A percentile compares a stretch with the other conserved stretches of the same genome.
Conservation (phyloP, 306 rosid genomes). For the Echinosophora koreensis region DNA sequence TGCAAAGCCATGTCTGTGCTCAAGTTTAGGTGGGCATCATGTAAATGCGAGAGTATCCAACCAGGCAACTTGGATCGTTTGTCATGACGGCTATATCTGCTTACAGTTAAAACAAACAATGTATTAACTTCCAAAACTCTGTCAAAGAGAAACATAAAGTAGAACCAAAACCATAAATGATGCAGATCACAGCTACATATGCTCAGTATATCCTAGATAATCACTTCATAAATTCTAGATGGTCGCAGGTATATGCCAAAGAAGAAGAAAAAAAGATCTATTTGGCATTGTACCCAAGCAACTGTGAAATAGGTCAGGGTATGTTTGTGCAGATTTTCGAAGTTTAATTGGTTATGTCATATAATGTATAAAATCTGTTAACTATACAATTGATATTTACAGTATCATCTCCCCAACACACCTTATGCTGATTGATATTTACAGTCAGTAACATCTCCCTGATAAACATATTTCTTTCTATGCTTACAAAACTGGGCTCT, state of each 20-base stretch:
- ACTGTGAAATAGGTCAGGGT: background rate
- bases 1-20: conserved; percentile 99
- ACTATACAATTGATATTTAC: conserved; percentile 9
- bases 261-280: background rate
- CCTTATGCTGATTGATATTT: background rate
- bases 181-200: background rate
- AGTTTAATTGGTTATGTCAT: background rate
- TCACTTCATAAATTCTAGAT: background rate
- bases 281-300: conserved; percentile 1
- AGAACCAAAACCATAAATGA: conserved; percentile 24
- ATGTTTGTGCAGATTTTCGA: background rate
- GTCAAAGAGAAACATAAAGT: background rate
- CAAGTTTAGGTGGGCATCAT: conserved; percentile 93
- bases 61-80: conserved; percentile 94
- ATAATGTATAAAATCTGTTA: conserved; percentile 7
- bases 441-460: no score
- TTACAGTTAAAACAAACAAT: conserved; percentile 32
- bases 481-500: background rate
- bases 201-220: background rate
- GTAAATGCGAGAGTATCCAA: conserved; percentile 92
- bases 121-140: conserved; percentile 9
- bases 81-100: conserved; percentile 97
- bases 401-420: background rate
- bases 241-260: background rate
- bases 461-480: background rate